Evolutionary conservation across 805 yeast species (phyloP), one percentile per base, ranked within the genome.

Genomic region (Metschnikowia cubensis): DNA sequence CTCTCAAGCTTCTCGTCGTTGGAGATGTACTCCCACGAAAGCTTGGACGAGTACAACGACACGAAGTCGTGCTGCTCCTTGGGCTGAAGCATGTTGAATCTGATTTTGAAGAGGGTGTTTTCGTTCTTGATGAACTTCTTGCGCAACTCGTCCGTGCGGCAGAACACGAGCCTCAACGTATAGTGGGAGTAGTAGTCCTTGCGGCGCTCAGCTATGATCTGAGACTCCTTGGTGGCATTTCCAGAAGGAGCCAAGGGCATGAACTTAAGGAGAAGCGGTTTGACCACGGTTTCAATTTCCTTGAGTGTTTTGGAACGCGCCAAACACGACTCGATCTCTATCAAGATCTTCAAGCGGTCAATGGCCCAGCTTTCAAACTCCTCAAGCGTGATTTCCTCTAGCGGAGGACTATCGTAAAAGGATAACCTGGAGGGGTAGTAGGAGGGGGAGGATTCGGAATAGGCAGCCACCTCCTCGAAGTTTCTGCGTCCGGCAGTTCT

Each of bases 331-430:
- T 92, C 97, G 45, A 94, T 84, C 63, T 89, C 96, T 48, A 90
- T 79, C 51, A 94, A 74, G 7, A 94, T 81, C 62, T 85, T 83
- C 54, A 92, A 74, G 52, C 99, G 73, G 62, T 92, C 98, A 48
- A 94, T 85, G 4, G 98, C 98, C 97, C 97, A 94, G 4, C 77
- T 76, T 69, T 94, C 99, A 67, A 94, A 94, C 60, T 94, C 88
- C 55, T 91, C 97, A 15, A 94, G 68, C 0, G 97, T 89, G 59
- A 94, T 84, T 67, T 94, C 98, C 13, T 84, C 83, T 32, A 77
- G 69, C 0, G 98, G 98, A 10, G 96, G 94, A 5, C 71, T 55
- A 22, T 74, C 79, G 68, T 94, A 94, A 60, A 92, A 81, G 18
- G 89, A 82, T 45, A 94, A 71, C 45, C 95, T 75, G 35, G 80